These are phyloP conservation scores for Exophiala bonariae DNA, from an alignment of 2,329 filamentous ascomycete species.

Conservation along the genomic window DNA sequence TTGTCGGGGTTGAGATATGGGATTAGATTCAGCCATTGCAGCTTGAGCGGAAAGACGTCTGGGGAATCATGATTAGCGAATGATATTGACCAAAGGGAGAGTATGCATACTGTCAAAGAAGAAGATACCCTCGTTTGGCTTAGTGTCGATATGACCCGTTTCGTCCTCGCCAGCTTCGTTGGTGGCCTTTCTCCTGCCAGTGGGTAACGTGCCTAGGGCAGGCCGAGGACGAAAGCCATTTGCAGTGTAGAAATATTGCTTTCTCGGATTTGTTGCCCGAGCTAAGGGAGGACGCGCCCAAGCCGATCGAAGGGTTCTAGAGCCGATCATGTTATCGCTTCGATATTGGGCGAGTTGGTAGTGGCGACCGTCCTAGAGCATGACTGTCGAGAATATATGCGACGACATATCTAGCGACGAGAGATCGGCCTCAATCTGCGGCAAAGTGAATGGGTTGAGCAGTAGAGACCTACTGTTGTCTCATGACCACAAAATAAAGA, in stretches of 20 bases:
- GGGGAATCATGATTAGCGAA: not conserved
- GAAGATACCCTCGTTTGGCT: slow-evolving; percentile 75
- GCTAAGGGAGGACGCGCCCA: slow-evolving; percentile 4
- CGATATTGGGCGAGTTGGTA: too few relatives aligned
- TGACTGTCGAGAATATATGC: too few relatives aligned
- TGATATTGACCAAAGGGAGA: too few relatives aligned
- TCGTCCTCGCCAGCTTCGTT: slow-evolving; percentile 33
- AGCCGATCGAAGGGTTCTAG: slow-evolving; percentile 6
- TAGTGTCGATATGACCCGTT: slow-evolving; percentile 76
- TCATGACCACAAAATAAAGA: too few relatives aligned
- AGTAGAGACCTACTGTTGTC: too few relatives aligned
- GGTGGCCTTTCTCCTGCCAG: slow-evolving; percentile 18
- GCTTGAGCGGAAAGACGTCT: slow-evolving; percentile 82
- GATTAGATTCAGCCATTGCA: slow-evolving; percentile 62
- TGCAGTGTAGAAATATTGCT: slow-evolving; percentile 18
- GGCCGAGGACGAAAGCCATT: slow-evolving; percentile 15
- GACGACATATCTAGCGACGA: not conserved
- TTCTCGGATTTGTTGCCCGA: slow-evolving; percentile 2
- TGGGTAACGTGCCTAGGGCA: not conserved
- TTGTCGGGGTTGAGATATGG: slow-evolving; percentile 48
- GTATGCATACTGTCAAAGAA: slow-evolving; percentile 77
- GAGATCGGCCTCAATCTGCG: not conserved
- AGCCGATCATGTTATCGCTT: slow-evolving; percentile 13
- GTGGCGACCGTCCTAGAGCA: too few relatives aligned
- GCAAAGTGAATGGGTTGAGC: too few relatives aligned